phyloP scores from a whole-genome alignment of 1,139 yeast genomes.

The Petasospora fabianii region DNA sequence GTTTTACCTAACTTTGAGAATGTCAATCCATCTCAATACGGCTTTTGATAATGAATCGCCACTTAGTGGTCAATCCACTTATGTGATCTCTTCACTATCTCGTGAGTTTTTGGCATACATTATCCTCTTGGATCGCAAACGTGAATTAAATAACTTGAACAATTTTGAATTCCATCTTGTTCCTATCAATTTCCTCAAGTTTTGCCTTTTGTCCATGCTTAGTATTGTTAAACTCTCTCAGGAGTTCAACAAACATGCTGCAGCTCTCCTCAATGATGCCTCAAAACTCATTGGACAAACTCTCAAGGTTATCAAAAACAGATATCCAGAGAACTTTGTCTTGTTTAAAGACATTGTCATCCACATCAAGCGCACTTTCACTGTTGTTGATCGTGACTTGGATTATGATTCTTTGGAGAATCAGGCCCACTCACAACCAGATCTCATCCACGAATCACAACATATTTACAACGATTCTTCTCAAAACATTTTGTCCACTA shows the following conservation, averaged over 20 bases:
- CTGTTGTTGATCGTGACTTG: conserved; percentile 8
- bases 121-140: conserved; percentile 19
- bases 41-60: conserved; percentile 5
- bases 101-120: conserved; percentile 17
- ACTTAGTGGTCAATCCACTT: conserved; percentile 15
- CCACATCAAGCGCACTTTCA: conserved; percentile 8
- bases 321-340: conserved; percentile 27
- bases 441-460: conserved; percentile 1
- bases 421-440: conserved; percentile 3
- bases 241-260: conserved; percentile 6
- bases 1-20: conserved; percentile 22
- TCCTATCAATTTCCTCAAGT: conserved; percentile 26
- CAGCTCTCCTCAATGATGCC: conserved; percentile 16
- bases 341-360: conserved; percentile 19
- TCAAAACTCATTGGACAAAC: conserved; percentile 14
- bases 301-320: conserved; percentile 16
- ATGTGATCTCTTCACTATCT: conserved; percentile 14
- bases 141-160: conserved; percentile 24
- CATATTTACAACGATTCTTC: neutral
- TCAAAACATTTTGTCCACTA: neutral
- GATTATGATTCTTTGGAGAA: conserved; percentile 8
- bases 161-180: conserved; percentile 26
- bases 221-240: conserved; percentile 13
- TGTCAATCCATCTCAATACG: conserved; percentile 17
- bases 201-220: conserved; percentile 19